Base-by-base conservation (phyloP, 805 yeast species). In the Spencermartinsiella europaea region DNA sequence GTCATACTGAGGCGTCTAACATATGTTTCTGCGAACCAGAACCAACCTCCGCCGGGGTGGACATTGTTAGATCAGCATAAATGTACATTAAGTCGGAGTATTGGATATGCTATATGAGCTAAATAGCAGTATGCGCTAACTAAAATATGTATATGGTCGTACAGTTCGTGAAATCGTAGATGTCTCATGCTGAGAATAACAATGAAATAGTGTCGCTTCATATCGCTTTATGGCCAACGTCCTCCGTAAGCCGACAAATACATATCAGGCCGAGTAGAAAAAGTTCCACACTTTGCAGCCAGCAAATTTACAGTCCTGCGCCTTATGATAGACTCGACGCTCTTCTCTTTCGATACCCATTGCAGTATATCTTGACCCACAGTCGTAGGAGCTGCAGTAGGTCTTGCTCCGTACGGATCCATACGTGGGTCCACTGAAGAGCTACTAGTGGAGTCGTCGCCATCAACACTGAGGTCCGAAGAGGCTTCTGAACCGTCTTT, bases 381-480 rank as follows among this genome's bases (percentile, higher is more conserved):
- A 2, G 31, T 46, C 21, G 47, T 38, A 4, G n/a, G 20, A 8
- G 34, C 27, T 5, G 44, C 47, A 16, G 19, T 40, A 22, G 53
- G 57, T 28, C 58, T 33, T 2, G 58, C 58, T 12, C 57, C 50
- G 27, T 56, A 56, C 8, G 60, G 52, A 49, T 56, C 60, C 21
- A 53, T 34, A 12, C 59, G 40, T 1, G 58, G 56, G 38, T 54
- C 56, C 10, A 38, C 34, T 12, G 34, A 14, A 15, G 20, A n/a
- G 10, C 10, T 7, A 22, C 22, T 27, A 22, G 12, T 14, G 5
- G 33, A n/a, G 21, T 21, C 16, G 19, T 7, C 31, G 8, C n/a
- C 12, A 22, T n/a, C 22, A 5, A n/a, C 14, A n/a, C 7, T 17
- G 21, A 37, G 16, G 10, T 17, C 8, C 10, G 21, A 5, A 8